phyloP scores from a whole-genome alignment of 2,329 filamentous ascomycete species.

The Penicillium occitanis region DNA sequence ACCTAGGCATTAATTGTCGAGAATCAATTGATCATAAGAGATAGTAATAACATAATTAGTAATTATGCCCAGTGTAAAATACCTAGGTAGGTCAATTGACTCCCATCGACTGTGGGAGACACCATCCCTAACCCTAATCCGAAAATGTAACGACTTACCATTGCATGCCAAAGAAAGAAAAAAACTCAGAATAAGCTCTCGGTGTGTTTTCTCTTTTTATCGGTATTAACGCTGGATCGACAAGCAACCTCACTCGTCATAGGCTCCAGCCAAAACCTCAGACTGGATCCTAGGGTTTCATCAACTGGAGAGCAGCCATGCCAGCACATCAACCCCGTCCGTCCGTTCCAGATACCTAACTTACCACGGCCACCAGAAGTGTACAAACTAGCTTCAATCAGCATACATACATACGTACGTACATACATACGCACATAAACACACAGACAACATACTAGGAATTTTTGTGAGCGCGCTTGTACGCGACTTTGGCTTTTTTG shows the following conservation, averaged over 20 bases:
- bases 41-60: not conserved
- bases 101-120: not conserved
- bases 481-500: not conserved
- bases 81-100: conserved; percentile 3
- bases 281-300: conserved; percentile 54
- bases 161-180: not conserved
- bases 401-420: not conserved
- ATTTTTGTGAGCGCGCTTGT: not conserved
- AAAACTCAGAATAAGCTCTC: conserved; percentile 21
- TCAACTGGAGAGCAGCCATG: conserved; percentile 79
- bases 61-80: not conserved
- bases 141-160: not conserved
- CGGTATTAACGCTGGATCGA: not conserved
- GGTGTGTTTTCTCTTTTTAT: not conserved
- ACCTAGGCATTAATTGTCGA: not conserved
- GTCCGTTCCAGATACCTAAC: conserved; percentile 12
- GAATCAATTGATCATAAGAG: not conserved
- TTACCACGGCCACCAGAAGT: not conserved
- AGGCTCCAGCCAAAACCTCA: conserved; percentile 36
- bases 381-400: conserved; percentile 2
- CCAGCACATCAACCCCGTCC: conserved; percentile 71
- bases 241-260: conserved; percentile 27
- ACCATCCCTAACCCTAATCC: conserved; percentile 1
- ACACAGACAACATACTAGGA: conserved; percentile 1
- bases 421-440: not conserved